Conservation (phyloP, 495 filamentous ascomycete species). For the Parathielavia hyrcaniae region DNA sequence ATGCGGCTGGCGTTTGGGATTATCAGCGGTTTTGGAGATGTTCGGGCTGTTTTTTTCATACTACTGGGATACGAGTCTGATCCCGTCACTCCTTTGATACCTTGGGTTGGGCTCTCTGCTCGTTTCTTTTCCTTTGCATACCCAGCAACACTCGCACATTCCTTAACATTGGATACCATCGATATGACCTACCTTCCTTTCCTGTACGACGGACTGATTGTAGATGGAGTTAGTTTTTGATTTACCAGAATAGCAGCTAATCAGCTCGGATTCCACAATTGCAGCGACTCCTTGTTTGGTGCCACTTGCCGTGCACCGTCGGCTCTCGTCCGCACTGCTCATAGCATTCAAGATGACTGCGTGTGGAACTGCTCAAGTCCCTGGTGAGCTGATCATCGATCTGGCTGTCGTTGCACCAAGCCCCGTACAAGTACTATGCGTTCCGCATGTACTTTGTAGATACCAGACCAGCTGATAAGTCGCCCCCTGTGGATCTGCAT, state of each 20-base stretch:
- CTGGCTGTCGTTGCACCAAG: neutral
- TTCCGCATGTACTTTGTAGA: no score
- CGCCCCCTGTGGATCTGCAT: neutral
- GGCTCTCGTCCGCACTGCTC: no score
- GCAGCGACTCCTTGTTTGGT: no score
- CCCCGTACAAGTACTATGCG: no score
- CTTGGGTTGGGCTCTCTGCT: neutral
- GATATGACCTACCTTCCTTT: neutral
- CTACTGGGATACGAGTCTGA: neutral
- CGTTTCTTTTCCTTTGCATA: slow-evolving; percentile 3
- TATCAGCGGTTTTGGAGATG: neutral
- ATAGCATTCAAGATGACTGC: no score
- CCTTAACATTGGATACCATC: slow-evolving; percentile 3
- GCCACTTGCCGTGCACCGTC: no score
- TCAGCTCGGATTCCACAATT: no score
- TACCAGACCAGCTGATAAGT: no score
- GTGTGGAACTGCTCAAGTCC: no score
- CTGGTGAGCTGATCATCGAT: neutral
- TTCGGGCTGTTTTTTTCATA: neutral
- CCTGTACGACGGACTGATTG: no score
- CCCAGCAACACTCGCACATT: slow-evolving; percentile 6
- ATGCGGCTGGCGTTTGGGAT: slow-evolving; percentile 6
- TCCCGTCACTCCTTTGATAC: slow-evolving; percentile 4
- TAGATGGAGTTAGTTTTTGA: no score
- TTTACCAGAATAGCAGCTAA: no score